Evolutionary conservation across 352 stramenopile species (phyloP).

Genomic region (Globisporangium recalcitrans): DNA sequence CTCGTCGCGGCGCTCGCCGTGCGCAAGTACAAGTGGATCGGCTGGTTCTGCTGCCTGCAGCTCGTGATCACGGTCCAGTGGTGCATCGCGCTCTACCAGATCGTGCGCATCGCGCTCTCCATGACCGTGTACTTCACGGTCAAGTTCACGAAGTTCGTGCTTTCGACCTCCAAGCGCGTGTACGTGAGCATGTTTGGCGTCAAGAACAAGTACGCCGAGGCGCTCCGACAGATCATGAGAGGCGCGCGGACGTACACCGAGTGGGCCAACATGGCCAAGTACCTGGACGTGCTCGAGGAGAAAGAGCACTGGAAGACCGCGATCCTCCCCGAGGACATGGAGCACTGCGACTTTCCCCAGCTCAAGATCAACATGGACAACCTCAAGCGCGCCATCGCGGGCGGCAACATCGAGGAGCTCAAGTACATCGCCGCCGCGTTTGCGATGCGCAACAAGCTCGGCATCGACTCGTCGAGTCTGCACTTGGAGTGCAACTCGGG

Average conservation of each 20-base stretch:
- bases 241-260: constrained; percentile 43
- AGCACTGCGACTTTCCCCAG: constrained; percentile 61
- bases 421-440: constrained; percentile 59
- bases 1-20: constrained; percentile 21
- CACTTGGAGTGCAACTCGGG: constrained; percentile 53
- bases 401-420: constrained; percentile 39
- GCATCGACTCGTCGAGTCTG: constrained; percentile 47
- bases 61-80: constrained; percentile 57
- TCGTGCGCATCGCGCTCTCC: constrained; percentile 53
- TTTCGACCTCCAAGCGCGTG: constrained; percentile 20
- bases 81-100: constrained; percentile 61
- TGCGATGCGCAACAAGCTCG: constrained; percentile 60
- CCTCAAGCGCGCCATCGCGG: constrained; percentile 26
- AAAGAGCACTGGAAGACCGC: constrained; percentile 58
- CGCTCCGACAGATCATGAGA: constrained; percentile 58
- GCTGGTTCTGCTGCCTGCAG: constrained; percentile 55
- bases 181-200: constrained; percentile 36
- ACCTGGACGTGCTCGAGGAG: constrained; percentile 53
- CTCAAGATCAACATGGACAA: constrained; percentile 37
- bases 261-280: constrained; percentile 58
- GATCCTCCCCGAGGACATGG: constrained; percentile 35
- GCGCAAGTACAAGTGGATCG: constrained; percentile 57
- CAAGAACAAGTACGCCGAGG: constrained; percentile 45
- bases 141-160: constrained; percentile 41
- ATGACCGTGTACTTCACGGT: constrained; percentile 44